These are phyloP conservation scores for Cinnamomum chago DNA, from an alignment of 164 flowering plant genomes.

Conservation along the genomic window DNA sequence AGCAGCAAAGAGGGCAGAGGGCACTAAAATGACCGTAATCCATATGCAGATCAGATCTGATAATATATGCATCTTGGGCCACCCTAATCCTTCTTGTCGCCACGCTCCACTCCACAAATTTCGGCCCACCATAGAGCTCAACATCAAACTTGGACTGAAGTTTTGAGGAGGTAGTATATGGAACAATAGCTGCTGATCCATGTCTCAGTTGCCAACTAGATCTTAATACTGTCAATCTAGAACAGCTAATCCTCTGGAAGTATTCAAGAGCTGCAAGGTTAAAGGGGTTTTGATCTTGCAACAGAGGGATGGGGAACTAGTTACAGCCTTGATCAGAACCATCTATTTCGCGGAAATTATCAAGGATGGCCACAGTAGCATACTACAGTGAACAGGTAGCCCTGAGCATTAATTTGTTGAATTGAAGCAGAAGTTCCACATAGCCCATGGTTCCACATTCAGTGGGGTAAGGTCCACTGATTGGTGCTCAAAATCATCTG, in stretches of 20 bases:
- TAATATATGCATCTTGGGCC: constrained; percentile 60
- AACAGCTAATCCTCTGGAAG: constrained; percentile 68
- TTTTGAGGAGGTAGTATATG: constrained; percentile 56
- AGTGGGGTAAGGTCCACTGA: too few species aligned
- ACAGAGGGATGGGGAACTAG: not conserved
- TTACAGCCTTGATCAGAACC: not conserved
- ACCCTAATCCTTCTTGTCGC: constrained; percentile 76
- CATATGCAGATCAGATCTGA: constrained; percentile 51
- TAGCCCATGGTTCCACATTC: too few species aligned
- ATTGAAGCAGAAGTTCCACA: too few species aligned
- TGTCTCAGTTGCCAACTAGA: constrained; percentile 72
- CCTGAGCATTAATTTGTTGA: too few species aligned
- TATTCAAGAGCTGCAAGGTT: not conserved
- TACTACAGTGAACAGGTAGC: too few species aligned
- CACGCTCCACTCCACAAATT: constrained; percentile 66
- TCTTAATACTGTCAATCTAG: constrained; percentile 74
- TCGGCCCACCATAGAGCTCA: constrained; percentile 89
- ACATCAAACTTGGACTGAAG: constrained; percentile 36
- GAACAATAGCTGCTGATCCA: constrained; percentile 77
- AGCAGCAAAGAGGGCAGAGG: constrained; percentile 91
- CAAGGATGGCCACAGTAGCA: too few species aligned
- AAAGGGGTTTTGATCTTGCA: constrained; percentile 9
- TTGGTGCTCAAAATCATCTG: too few species aligned
- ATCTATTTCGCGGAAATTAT: too few species aligned
- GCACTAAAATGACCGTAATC: constrained; percentile 75